A percentile compares a stretch with the other conserved stretches of the same genome.
Evolutionary conservation across 345 rosid species (phyloP).

Genomic region (Boechera retrofracta): DNA sequence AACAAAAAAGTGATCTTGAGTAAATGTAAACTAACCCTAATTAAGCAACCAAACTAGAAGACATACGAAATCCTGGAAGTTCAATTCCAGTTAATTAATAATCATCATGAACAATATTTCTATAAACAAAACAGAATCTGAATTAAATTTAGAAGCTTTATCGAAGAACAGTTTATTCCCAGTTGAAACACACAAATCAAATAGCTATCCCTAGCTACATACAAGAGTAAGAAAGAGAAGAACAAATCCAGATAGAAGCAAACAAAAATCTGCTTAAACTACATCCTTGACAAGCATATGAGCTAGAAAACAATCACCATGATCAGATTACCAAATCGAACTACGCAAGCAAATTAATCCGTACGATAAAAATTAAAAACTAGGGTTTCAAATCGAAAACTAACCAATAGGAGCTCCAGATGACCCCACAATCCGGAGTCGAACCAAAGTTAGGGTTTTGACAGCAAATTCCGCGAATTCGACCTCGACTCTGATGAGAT

Average conservation of each 20-base stretch:
- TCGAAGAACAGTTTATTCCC: neutral
- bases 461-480: conserved; percentile 43
- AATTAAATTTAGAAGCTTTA: conserved; percentile 14
- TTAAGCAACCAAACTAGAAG: conserved; percentile 10
- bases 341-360: conserved; percentile 15
- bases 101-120: conserved; percentile 4
- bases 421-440: conserved; percentile 35
- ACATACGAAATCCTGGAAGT: neutral
- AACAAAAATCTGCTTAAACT: conserved; percentile 1
- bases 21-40: conserved; percentile 26
- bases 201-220: conserved; percentile 9
- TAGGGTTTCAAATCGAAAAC: conserved; percentile 45
- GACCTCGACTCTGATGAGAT: conserved; percentile 19
- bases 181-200: conserved; percentile 26
- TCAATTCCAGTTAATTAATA: neutral
- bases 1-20: neutral
- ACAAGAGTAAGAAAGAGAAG: conserved; percentile 8
- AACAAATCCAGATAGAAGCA: conserved; percentile 34
- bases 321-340: conserved; percentile 31
- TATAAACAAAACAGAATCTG: conserved; percentile 20
- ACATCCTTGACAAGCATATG: conserved; percentile 11
- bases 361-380: neutral
- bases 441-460: conserved; percentile 64
- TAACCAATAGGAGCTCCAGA: conserved; percentile 39
- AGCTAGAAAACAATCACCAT: conserved; percentile 26